These are phyloP conservation scores for Juglanconis sp. DNA, from an alignment of 2,329 filamentous ascomycete species.

Conservation along the genomic window DNA sequence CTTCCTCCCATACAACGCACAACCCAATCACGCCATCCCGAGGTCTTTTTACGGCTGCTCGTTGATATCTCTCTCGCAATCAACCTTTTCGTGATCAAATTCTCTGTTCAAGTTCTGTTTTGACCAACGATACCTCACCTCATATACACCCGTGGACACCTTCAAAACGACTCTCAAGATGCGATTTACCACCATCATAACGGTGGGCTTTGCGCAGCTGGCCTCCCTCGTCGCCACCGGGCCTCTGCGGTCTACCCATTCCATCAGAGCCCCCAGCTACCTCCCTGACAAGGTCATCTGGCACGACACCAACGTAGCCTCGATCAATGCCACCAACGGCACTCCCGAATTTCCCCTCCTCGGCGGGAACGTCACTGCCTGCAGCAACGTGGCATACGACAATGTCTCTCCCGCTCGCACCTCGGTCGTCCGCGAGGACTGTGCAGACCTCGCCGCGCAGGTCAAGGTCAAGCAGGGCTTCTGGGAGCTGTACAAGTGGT, in stretches of 20 bases:
- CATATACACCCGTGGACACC: not conserved
- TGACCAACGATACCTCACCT: not conserved
- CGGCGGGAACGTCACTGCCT: not conserved
- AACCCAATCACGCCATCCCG: not conserved
- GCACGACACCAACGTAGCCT: not conserved
- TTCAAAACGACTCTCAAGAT: not conserved
- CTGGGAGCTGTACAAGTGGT: constrained; percentile 2
- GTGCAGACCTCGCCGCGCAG: not conserved
- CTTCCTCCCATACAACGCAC: not conserved
- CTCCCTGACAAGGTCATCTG: not conserved
- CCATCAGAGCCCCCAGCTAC: not conserved
- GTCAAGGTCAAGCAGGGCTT: not conserved
- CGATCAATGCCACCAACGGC: not conserved
- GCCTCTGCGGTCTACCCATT: not conserved
- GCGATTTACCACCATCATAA: not conserved
- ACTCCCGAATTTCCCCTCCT: not conserved
- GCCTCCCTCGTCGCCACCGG: not conserved
- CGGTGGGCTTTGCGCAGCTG: not conserved
- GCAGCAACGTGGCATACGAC: constrained; percentile 2
- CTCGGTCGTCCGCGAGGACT: constrained; percentile 2
- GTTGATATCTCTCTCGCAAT: too few relatives aligned
- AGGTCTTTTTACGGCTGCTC: not conserved
- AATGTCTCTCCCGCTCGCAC: constrained; percentile 2
- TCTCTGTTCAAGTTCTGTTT: not conserved
- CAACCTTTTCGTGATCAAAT: not conserved